phyloP scores from a whole-genome alignment of 306 rosid genomes.

The Astragalus membranaceus region DNA sequence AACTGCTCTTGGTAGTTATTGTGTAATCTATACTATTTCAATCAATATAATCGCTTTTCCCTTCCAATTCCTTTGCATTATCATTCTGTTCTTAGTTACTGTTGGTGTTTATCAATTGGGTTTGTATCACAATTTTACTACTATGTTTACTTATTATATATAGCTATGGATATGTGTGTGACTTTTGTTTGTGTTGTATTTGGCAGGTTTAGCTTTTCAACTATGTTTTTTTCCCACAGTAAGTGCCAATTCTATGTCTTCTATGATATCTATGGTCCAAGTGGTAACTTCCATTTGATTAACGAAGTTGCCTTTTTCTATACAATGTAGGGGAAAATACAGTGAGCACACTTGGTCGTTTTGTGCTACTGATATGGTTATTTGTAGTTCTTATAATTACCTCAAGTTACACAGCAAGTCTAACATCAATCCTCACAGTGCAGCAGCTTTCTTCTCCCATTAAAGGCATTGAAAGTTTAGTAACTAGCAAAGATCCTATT shows the following conservation, averaged over 20 bases:
- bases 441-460: conserved; percentile 71
- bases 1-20: too few relatives aligned
- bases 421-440: conserved; percentile 96
- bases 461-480: conserved; percentile 71
- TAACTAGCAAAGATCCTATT: conserved; percentile 51
- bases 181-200: not conserved
- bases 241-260: conserved; percentile 32
- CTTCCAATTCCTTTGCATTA: too few relatives aligned
- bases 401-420: conserved; percentile 95
- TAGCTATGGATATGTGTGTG: conserved; percentile 6
- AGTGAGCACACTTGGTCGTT: conserved; percentile 83
- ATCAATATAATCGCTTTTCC: too few relatives aligned
- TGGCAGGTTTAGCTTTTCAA: conserved; percentile 80
- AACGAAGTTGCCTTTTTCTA: not conserved
- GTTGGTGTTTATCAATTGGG: too few relatives aligned
- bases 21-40: too few relatives aligned
- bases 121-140: not conserved
- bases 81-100: too few relatives aligned
- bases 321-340: conserved; percentile 72
- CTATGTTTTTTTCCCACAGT: conserved; percentile 85
- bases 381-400: conserved; percentile 88
- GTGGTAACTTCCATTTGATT: conserved; percentile 18
- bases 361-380: conserved; percentile 79
- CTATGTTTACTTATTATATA: not conserved
- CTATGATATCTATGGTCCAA: not conserved